These are phyloP conservation scores for Trichoderma semiorbis DNA, from an alignment of 2,329 filamentous ascomycete species.

Conservation along the genomic window DNA sequence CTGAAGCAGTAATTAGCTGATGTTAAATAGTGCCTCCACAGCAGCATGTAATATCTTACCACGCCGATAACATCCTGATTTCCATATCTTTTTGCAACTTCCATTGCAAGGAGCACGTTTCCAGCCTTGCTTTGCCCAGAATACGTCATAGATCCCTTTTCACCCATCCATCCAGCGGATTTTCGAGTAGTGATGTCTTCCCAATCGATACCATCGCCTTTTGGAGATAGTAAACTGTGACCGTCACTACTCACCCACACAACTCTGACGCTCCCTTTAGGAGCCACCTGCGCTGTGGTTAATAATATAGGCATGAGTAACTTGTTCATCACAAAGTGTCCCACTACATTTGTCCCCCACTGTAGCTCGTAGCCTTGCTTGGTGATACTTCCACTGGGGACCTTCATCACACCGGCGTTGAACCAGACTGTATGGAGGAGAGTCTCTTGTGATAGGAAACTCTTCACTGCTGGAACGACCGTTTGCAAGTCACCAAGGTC, in stretches of 20 bases:
- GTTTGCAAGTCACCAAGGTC: neutral
- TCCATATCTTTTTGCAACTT: neutral
- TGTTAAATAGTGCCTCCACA: neutral
- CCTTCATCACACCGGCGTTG: neutral
- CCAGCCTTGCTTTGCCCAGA: neutral
- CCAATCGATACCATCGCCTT: neutral
- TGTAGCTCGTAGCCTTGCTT: neutral
- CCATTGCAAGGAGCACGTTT: neutral
- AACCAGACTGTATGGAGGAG: neutral
- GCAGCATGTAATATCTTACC: neutral
- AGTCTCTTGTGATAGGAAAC: neutral
- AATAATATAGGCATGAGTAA: neutral
- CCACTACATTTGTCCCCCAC: neutral
- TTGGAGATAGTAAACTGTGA: neutral
- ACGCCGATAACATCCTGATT: neutral
- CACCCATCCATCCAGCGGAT: rapidly evolving
- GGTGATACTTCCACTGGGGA: neutral
- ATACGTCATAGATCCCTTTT: neutral
- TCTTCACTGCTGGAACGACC: neutral
- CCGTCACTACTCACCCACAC: neutral
- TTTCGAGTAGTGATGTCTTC: neutral
- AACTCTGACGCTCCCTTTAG: neutral
- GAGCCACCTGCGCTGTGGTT: neutral
- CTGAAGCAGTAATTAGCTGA: neutral
- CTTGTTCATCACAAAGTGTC: neutral